Base-by-base conservation (phyloP, 331 rosid species). In the Arachis monticola region DNA sequence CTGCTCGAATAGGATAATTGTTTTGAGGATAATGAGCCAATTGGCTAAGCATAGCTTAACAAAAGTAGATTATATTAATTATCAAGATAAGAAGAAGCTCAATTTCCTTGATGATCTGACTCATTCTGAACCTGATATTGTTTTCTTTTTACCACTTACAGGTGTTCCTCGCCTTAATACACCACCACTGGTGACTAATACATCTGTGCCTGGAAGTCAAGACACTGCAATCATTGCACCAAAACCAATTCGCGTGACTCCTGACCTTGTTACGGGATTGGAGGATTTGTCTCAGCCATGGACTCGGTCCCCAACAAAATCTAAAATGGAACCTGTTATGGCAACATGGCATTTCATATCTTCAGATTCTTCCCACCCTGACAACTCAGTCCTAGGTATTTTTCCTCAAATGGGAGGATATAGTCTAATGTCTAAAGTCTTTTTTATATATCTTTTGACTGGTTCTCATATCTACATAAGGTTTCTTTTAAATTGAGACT, bases 91-190 rank as follows among this genome's bases (percentile, higher is more conserved):
- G 55, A 3, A 69, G 45, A 27, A 57, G 67, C 42, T 42, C 17
- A 45, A 17, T 44, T 73, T 68, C 48, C 47, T 27, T 32, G 69
- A 67, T 50, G 50, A 40, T 27, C 1, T 70, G 60, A 44, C 31
- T 56, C 66, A 13, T 75, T 68, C 31, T 66, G 74, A 74, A 55
- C 52, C 35, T 60, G 32, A 40, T 10, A 35, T 70, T 46, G 44
- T 71, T 76, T 75, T 60, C 59, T 17, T 65, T 72, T 66, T 38
- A 69, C 74, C 41, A 61, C 68, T 79, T 83, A 31, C 41, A 95
- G 99, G 99, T 38, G 99, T 95, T 66, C 99, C 99, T 70, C 99
- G 99, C 74, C 95, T 95, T 63, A 95, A 91, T 85, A 88, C 99
- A 67, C 99, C 99, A 8, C 99, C 99, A 65, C 97, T 85, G 67